Percentiles rank a stretch among this genome's conserved stretches.
Conservation (phyloP, 164 flowering plant genomes). For the Stephania yunnanensis region DNA sequence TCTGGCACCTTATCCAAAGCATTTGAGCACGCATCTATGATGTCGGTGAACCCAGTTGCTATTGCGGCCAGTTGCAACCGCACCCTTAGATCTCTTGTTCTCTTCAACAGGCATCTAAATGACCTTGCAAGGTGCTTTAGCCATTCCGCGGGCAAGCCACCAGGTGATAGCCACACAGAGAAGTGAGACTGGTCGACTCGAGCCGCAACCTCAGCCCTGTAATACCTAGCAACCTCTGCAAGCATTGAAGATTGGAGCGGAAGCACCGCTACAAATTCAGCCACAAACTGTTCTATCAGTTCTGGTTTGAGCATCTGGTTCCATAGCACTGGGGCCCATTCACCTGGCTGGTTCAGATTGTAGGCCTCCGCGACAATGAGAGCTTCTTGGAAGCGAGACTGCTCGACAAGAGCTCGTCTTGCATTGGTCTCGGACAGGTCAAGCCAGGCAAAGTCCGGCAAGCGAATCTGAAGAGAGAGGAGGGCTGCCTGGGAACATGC, state of each 20-base stretch:
- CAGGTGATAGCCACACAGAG: conserved; percentile 94
- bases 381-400: conserved; percentile 95
- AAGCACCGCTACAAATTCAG: conserved; percentile 90
- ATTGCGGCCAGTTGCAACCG: conserved; percentile 59
- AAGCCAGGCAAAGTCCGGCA: conserved; percentile 92
- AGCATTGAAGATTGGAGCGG: conserved; percentile 90
- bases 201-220: conserved; percentile 85
- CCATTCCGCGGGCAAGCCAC: conserved; percentile 95
- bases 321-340: conserved; percentile 95
- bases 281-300: conserved; percentile 74
- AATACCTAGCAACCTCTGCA: conserved; percentile 72
- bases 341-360: conserved; percentile 83
- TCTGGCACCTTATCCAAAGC: conserved; percentile 83
- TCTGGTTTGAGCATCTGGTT: conserved; percentile 97
- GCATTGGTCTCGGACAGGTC: conserved; percentile 84
- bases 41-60: conserved; percentile 85
- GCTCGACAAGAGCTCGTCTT: conserved; percentile 86
- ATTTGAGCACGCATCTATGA: conserved; percentile 52
- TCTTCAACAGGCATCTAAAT: conserved; percentile 72
- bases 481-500: conserved; percentile 95
- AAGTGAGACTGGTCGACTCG: conserved; percentile 93
- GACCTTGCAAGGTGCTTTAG: conserved; percentile 81
- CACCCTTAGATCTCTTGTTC: conserved; percentile 77
- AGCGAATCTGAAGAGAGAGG: conserved; percentile 89
- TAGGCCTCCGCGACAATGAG: conserved; percentile 95